Conservation (phyloP, 1,139 yeast genomes). For the Geotrichum aggregatum region DNA sequence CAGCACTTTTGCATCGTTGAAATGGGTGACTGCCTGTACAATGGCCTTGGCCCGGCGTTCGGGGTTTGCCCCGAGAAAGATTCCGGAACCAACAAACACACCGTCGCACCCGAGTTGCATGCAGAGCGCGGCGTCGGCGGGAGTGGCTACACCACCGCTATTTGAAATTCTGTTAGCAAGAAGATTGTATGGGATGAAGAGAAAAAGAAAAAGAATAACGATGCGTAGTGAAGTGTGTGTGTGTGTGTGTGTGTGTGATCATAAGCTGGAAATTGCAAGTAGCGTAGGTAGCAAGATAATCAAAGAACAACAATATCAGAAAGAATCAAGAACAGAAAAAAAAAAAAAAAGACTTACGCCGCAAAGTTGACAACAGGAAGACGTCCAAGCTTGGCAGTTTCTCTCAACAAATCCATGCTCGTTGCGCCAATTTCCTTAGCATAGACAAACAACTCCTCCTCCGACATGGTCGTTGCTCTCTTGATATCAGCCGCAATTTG, state of each 20-base stretch:
- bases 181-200: too few species aligned
- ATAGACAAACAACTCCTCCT: slow-evolving; percentile 47
- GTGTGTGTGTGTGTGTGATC: too few species aligned
- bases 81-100: slow-evolving; percentile 87
- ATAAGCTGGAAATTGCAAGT: too few species aligned
- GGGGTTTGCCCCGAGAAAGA: slow-evolving; percentile 72
- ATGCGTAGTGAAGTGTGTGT: too few species aligned
- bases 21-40: slow-evolving; percentile 78
- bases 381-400: slow-evolving; percentile 54
- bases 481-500: slow-evolving; percentile 56
- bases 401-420: slow-evolving; percentile 46
- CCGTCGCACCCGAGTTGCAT: slow-evolving; percentile 94
- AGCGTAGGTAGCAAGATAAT: too few species aligned
- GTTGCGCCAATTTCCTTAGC: slow-evolving; percentile 65
- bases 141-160: slow-evolving; percentile 79
- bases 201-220: too few species aligned
- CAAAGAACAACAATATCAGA: too few species aligned
- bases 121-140: slow-evolving; percentile 83
- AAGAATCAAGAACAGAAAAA: too few species aligned
- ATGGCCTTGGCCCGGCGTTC: slow-evolving; percentile 73
- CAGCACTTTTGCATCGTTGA: slow-evolving; percentile 57
- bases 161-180: too few species aligned
- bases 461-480: slow-evolving; percentile 44
- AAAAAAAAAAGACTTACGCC: too few species aligned
- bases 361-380: slow-evolving; percentile 85